Evolutionary conservation across 495 filamentous ascomycete genomes (phyloP).

Genomic region (Rostrohypoxylon terebratum): DNA sequence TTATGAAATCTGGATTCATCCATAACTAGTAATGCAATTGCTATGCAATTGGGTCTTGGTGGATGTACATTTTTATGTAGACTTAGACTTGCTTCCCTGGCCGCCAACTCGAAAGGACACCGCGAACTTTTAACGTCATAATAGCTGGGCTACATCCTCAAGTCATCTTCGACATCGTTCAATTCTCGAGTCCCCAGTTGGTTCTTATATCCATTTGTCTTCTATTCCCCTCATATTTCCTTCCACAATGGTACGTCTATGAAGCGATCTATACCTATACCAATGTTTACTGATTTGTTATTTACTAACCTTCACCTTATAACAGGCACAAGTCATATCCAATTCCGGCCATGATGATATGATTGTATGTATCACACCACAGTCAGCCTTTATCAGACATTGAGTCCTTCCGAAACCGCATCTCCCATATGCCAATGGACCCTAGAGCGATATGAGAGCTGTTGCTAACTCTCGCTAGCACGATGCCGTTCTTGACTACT

Average conservation of each 20-base stretch:
- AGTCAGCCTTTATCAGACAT: background rate
- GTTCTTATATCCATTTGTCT: background rate
- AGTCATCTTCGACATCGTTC: background rate
- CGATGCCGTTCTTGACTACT: slow-evolving; percentile 98
- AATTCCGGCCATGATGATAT: slow-evolving; percentile 98
- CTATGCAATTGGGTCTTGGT: slow-evolving; percentile 32
- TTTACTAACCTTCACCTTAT: slow-evolving; percentile 37
- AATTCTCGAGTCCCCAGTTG: background rate
- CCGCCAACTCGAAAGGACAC: slow-evolving; percentile 27
- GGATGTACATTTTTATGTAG: slow-evolving; percentile 27
- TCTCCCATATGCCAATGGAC: background rate
- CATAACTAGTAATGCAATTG: background rate
- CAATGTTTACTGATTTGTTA: background rate
- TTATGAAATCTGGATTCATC: slow-evolving; percentile 42
- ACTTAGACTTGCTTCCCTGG: slow-evolving; percentile 29
- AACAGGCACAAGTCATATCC: slow-evolving; percentile 80
- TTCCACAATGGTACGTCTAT: slow-evolving; percentile 45
- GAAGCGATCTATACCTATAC: background rate
- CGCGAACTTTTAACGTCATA: slow-evolving; percentile 4
- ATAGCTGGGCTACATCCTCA: background rate
- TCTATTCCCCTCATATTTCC: slow-evolving; percentile 3
- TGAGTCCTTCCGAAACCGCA: slow-evolving; percentile 1
- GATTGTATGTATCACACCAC: slow-evolving; percentile 78
- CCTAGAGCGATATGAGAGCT: background rate
- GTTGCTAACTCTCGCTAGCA: slow-evolving; percentile 68